Evolutionary conservation across 2,329 filamentous ascomycete species (phyloP).

Genomic region (Anthostomella pinea): DNA sequence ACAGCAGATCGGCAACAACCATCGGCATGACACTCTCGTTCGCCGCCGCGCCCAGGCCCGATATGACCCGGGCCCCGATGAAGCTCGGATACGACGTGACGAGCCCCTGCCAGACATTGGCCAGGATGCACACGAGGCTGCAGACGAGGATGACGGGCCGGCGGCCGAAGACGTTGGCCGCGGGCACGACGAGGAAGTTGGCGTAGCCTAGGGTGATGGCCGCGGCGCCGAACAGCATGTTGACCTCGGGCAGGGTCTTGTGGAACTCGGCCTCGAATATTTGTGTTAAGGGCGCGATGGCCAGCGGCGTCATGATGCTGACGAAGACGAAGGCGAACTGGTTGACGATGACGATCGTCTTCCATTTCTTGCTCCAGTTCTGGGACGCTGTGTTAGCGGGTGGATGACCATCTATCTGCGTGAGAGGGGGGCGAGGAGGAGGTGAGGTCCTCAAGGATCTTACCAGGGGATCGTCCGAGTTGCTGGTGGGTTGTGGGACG

Average conservation of each 20-base stretch:
- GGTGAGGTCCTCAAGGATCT: no score
- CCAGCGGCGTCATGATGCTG: slow-evolving; percentile 34
- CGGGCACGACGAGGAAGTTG: slow-evolving; percentile 34
- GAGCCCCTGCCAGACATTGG: slow-evolving; percentile 32
- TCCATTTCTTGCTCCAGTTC: slow-evolving; percentile 34
- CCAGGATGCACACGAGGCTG: slow-evolving; percentile 27
- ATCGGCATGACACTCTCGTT: slow-evolving; percentile 36
- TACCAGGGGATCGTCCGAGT: slow-evolving; percentile 25
- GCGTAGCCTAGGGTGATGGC: slow-evolving; percentile 34
- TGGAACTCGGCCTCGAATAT: slow-evolving; percentile 35
- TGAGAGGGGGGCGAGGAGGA: background rate
- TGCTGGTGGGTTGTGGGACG: slow-evolving; percentile 23
- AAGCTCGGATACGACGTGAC: slow-evolving; percentile 31
- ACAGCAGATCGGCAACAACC: slow-evolving; percentile 32
- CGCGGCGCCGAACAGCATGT: slow-evolving; percentile 33
- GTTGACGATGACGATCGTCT: slow-evolving; percentile 31
- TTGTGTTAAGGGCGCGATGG: slow-evolving; percentile 34
- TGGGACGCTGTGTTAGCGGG: no score
- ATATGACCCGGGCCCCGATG: slow-evolving; percentile 31
- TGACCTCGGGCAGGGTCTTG: slow-evolving; percentile 32
- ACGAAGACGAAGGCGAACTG: slow-evolving; percentile 35
- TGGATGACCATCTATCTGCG: no score
- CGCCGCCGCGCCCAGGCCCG: slow-evolving; percentile 30
- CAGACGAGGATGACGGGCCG: slow-evolving; percentile 32
- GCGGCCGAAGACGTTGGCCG: slow-evolving; percentile 32